Evolutionary conservation across 164 flowering plant genomes (phyloP), one percentile per base, ranked within the genome.

Genomic region (Berberis thunbergii): DNA sequence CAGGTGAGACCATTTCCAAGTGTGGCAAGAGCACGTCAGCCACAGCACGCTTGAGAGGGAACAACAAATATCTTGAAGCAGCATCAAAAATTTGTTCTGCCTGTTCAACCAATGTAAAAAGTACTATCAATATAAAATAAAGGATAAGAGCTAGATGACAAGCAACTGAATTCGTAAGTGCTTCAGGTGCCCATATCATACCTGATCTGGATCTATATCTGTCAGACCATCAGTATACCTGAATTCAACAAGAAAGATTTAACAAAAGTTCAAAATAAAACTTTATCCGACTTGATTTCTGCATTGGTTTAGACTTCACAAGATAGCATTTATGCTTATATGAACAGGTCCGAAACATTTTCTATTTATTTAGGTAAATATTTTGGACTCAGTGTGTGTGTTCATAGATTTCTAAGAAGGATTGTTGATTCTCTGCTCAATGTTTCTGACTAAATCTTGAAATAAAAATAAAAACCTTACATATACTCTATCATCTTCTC

Each of bases 21-120:
- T 86, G 91, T 3, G 92, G 97, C 73, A 95, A 66, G 57, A 95
- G 72, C 3, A 69, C 96, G 81, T 95, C 99, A 64, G 97, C 97
- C 41, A 85, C 99, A 58, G 90, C 96, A 67, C 99, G 97, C 76
- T 91, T 95, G 45, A 95, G 87, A 61, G 99, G 96, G 77, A 95
- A 91, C 60, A 95, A 72, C 58, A 95, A 71, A 67, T 95, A 95
- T 79, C 99, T 84, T 64, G 99, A 95, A 68, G 99, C 94, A 70
- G 92, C 97, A 84, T 95, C 97, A 78, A 95, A 89, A 76, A 95
- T 83, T 73, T 89, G 97, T 71, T 84, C 97, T 40, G 91, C 97
- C 97, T 94, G 85, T 66, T 43, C 64, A 68, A 70, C 41, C 10
- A 63, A 9, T 48, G 60, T n/a, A 67, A 9, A 63, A 9, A 54